These are phyloP conservation scores for Candida koratica DNA, from an alignment of 805 yeast genomes.

Conservation along the genomic window DNA sequence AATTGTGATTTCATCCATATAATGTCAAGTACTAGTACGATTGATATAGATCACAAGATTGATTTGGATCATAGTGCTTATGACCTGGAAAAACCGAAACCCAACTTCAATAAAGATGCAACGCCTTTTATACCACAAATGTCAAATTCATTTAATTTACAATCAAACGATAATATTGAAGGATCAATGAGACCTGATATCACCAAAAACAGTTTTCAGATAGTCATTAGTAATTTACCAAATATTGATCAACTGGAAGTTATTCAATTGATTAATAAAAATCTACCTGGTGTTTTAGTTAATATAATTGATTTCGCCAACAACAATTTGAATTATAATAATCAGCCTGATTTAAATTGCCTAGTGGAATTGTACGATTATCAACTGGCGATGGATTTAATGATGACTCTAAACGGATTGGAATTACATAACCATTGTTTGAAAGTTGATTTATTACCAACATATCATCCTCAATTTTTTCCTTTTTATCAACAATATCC, in stretches of 20 bases:
- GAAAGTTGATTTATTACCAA: conserved; percentile 15
- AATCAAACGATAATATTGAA: too few species aligned
- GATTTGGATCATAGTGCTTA: neutral
- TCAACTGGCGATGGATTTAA: conserved; percentile 4
- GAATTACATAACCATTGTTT: conserved; percentile 20
- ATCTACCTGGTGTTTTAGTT: conserved; percentile 4
- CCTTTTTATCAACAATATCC: neutral
- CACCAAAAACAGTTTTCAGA: neutral
- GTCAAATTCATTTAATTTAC: neutral
- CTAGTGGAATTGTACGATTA: conserved; percentile 8
- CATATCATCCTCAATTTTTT: neutral
- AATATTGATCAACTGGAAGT: conserved; percentile 13
- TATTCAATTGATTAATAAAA: conserved; percentile 12
- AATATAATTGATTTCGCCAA: conserved; percentile 6
- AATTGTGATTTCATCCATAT: neutral
- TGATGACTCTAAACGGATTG: conserved; percentile 22
- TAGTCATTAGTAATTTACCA: conserved; percentile 4
- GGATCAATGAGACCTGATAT: too few species aligned
- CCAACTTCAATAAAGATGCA: conserved; percentile 19
- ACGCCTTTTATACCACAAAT: conserved; percentile 21
- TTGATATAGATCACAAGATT: neutral
- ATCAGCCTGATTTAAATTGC: neutral
- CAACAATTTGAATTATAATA: too few species aligned
- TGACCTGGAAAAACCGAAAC: neutral
- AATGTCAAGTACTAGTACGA: conserved; percentile 2